Evolutionary conservation across 768 basidiomycete species (phyloP), one percentile per base, ranked within the genome.

Genomic region (Mycena crocata): DNA sequence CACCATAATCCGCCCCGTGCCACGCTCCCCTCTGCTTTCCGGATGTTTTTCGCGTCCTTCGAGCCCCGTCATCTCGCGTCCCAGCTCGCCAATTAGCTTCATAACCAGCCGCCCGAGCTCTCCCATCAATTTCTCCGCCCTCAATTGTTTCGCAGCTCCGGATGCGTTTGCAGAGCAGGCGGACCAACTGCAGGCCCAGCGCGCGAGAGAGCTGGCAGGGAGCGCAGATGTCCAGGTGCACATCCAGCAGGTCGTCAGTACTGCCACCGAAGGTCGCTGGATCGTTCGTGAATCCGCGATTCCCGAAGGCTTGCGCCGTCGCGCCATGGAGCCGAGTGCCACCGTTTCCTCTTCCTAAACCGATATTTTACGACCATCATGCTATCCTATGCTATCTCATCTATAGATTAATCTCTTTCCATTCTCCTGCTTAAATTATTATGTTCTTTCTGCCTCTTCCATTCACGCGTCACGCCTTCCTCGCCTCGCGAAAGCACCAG

Each of bases 1-100:
- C 61, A 81, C 78, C 49, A 77, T 79, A 72, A 76, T 83, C 57
- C 79, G 77, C n/a, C 81, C 80, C 7, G 34, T 66, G 17, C 61
- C 78, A 2, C 75, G 71, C 46, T 67, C 77, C 14, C 48, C 77
- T 21, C 44, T 73, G 17, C 48, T 73, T 40, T 35, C 40, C 40
- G 32, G 35, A 10, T 68, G 72, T 57, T 74, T 81, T 59, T 73
- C 81, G 31, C 71, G 77, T 21, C 74, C 80, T 0, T 77, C 77
- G 35, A 76, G 67, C 35, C 76, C 74, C 1, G 52, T 57, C 3
- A 42, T 49, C 40, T 67, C 66, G 55, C 66, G 66, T n/a, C 62
- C 63, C 26, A 71, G 72, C 65, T 71, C 70, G 23, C 42, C 73
- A 54, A 67, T 76, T 10, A 24, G 32, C 21, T 13, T 34, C 32